phyloP scores from a whole-genome alignment of 2,329 filamentous ascomycete species.

The Pseudogymnoascus sp. region DNA sequence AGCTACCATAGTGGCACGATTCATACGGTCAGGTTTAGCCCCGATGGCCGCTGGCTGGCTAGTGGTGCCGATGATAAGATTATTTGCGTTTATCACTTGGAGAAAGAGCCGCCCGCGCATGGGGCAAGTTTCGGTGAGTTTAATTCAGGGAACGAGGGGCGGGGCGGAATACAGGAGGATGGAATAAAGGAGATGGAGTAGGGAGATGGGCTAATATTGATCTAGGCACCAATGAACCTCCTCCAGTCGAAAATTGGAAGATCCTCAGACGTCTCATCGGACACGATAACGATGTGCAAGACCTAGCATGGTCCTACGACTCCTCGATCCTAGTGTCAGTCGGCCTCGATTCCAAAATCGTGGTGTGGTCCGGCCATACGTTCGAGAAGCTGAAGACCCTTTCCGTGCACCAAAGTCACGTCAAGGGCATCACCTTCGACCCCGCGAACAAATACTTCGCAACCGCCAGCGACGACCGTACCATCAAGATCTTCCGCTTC shows the following conservation, averaged over 20 bases:
- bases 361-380: conserved; percentile 95
- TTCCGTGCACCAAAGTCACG: conserved; percentile 88
- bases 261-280: conserved; percentile 87
- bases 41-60: conserved; percentile 88
- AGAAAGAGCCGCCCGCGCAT: conserved; percentile 68
- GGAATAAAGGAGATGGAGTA: conserved; percentile 17
- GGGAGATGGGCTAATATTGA: conserved; percentile 12
- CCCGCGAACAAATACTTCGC: conserved; percentile 99
- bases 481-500: conserved; percentile 94
- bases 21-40: conserved; percentile 92
- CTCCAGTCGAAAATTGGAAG: conserved; percentile 96
- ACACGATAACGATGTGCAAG: conserved; percentile 97
- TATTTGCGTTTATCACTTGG: conserved; percentile 90
- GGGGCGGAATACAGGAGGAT: not conserved
- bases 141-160: not conserved
- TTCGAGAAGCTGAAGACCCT: conserved; percentile 97
- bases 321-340: conserved; percentile 94
- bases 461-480: conserved; percentile 91
- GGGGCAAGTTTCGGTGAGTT: conserved; percentile 68
- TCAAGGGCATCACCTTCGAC: conserved; percentile 98
- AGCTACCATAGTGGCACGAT: conserved; percentile 98
- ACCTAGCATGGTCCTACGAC: conserved; percentile 93
- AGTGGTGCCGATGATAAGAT: conserved; percentile 98
- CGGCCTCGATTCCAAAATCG: conserved; percentile 92
- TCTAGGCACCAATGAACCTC: conserved; percentile 69